Conservation (phyloP, 2,329 filamentous ascomycete genomes). For the Daldinia sp. region DNA sequence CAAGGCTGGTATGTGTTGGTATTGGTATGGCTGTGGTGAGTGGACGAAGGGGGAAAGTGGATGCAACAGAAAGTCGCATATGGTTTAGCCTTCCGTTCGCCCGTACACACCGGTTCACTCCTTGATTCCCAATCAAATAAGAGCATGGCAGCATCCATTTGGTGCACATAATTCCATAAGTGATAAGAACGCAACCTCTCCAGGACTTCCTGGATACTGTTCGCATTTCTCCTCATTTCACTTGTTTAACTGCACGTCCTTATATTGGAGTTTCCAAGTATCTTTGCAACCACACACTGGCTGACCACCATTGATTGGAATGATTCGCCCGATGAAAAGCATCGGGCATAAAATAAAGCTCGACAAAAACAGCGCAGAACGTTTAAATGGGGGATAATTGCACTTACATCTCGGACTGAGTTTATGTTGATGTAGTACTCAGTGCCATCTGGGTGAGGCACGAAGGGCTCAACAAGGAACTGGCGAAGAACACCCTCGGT, state of each 20-base stretch:
- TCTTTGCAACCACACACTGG: slow-evolving; percentile 23
- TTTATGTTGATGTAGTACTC: slow-evolving; percentile 99
- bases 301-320: slow-evolving; percentile 6
- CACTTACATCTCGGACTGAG: slow-evolving; percentile 97
- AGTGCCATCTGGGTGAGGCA: slow-evolving; percentile 92
- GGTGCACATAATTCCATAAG: slow-evolving; percentile 28
- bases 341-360: slow-evolving; percentile 37
- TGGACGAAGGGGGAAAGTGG: slow-evolving; percentile 44
- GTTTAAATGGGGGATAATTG: slow-evolving; percentile 22
- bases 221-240: slow-evolving; percentile 1
- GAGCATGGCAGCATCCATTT: slow-evolving; percentile 39
- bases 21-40: slow-evolving; percentile 38
- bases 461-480: slow-evolving; percentile 98
- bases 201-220: slow-evolving; percentile 15
- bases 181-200: slow-evolving; percentile 28
- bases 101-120: slow-evolving; percentile 50
- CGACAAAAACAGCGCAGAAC: slow-evolving; percentile 27
- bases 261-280: slow-evolving; percentile 7
- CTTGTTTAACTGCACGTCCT: slow-evolving; percentile 11
- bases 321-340: slow-evolving; percentile 18
- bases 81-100: slow-evolving; percentile 61
- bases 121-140: slow-evolving; percentile 45
- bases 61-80: slow-evolving; percentile 50
- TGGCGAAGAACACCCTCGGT: slow-evolving; percentile 89
- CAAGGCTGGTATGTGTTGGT: slow-evolving; percentile 19